These are phyloP conservation scores for Sporothrix luriei DNA, from an alignment of 2,329 filamentous ascomycete genomes.

Conservation along the genomic window DNA sequence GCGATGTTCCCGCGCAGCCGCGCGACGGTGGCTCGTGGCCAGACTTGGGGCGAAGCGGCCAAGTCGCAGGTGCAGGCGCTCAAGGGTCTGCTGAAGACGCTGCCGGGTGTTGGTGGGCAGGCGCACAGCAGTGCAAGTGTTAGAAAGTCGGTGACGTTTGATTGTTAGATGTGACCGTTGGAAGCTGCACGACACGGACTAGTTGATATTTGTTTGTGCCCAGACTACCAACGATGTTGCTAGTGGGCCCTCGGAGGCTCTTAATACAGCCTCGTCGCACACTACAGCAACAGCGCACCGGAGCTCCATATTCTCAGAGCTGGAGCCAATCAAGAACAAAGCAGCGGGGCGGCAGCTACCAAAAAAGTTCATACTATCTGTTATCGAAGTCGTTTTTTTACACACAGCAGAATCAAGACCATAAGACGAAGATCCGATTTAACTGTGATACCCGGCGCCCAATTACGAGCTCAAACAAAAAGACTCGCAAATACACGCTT, in stretches of 20 bases:
- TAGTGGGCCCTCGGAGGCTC: neutral
- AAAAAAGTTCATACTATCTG: constrained; percentile 25
- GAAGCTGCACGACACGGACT: neutral
- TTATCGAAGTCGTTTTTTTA: constrained; percentile 3
- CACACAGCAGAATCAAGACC: neutral
- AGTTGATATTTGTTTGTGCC: neutral
- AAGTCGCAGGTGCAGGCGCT: constrained; percentile 34
- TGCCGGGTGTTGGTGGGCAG: constrained; percentile 19
- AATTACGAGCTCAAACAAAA: neutral
- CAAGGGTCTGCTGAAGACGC: constrained; percentile 31
- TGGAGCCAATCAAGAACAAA: constrained; percentile 25
- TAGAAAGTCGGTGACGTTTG: constrained; percentile 32
- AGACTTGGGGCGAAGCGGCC: constrained; percentile 36
- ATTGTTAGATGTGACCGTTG: constrained; percentile 8
- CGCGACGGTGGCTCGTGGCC: constrained; percentile 20
- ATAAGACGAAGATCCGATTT: neutral
- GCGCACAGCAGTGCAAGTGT: neutral
- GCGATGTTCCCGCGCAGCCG: constrained; percentile 35
- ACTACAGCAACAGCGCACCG: neutral
- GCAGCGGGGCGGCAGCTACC: constrained; percentile 23
- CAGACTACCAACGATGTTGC: neutral
- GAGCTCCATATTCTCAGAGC: constrained; percentile 14
- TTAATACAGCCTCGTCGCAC: neutral
- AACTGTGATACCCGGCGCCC: neutral
- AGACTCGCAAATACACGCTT: neutral